Evolutionary conservation across 768 basidiomycete genomes (phyloP).

Genomic region (Tylopilus vinaceipallidus): DNA sequence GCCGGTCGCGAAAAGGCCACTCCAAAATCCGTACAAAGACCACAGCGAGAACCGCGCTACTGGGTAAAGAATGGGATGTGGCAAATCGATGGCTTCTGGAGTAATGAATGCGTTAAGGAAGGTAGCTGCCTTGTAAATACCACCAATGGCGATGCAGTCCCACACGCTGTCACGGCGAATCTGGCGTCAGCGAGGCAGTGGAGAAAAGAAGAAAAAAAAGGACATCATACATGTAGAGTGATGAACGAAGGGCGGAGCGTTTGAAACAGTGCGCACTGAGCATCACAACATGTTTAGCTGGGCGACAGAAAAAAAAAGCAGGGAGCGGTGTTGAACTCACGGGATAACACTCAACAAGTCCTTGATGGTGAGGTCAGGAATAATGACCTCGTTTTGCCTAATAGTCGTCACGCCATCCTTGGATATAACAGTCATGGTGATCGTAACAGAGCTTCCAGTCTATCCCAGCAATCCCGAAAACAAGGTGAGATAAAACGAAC

Average conservation of each 20-base stretch:
- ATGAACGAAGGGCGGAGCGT: conserved; percentile 81
- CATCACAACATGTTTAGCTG: background rate
- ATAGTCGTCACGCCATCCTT: conserved; percentile 29
- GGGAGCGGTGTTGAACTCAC: conserved; percentile 41
- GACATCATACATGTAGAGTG: conserved; percentile 65
- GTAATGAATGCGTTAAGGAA: conserved; percentile 64
- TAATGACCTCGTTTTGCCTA: conserved; percentile 59
- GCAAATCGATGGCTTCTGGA: conserved; percentile 51
- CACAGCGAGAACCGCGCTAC: conserved; percentile 66
- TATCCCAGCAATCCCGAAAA: conserved; percentile 4
- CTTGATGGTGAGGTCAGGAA: conserved; percentile 87
- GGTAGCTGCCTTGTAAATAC: conserved; percentile 63
- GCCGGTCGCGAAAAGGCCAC: conserved; percentile 87
- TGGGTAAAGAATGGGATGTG: conserved; percentile 60
- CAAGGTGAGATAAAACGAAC: background rate
- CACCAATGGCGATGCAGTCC: conserved; percentile 71
- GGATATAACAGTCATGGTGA: conserved; percentile 18
- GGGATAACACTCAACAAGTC: conserved; percentile 83
- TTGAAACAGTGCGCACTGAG: conserved; percentile 81
- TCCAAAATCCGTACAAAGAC: conserved; percentile 77
- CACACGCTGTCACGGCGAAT: conserved; percentile 50
- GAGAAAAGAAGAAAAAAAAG: background rate
- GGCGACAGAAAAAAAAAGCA: conserved; percentile 1
- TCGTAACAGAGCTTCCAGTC: conserved; percentile 8
- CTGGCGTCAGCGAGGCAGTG: conserved; percentile 11